Evolutionary conservation across 176 grass and related monocot species (phyloP), one percentile per base, ranked within the genome.

Genomic region (Carex pumila): DNA sequence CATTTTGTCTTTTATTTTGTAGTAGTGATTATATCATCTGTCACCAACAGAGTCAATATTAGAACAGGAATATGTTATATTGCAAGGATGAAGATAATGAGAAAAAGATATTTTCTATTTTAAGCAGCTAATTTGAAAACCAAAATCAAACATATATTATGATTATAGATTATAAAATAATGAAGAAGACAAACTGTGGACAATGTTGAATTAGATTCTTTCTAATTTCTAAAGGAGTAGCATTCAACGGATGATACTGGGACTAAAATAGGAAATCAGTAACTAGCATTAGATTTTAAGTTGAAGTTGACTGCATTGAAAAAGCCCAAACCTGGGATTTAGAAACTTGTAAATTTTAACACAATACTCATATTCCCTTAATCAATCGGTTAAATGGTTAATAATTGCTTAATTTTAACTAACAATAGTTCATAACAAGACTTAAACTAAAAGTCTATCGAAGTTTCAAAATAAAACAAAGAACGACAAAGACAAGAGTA

Each of bases 1-100:
- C 80, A 82, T 82, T 82, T 15, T 76, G 12, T 54, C 25, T 52
- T n/a, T 82, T 17, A 37, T 45, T 41, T 65, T 49, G 80, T 52
- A 25, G 22, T 15, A 31, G 21, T 12, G 54, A 55, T 55, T 31
- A 76, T 76, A 82, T 82, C 59, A 66, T 65, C 80, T 82, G 61
- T 82, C 32, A 82, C 21, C 19, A 82, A 66, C 34, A 67, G 63
- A 52, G 14, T 82, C 80, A 67, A 82, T 25, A 81, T 64, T 81
- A 63, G 79, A 65, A 62, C 21, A 39, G 43, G 41, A 50, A 15
- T 21, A 47, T 74, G 19, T 25, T 74, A 43, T 53, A 25, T 12
- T n/a, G 14, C 19, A 61, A 37, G 53, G 3, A 41, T 43, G 30
- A 39, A 39, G 31, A 61, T 34, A 63, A 64, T 61, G 12, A 11